Base-by-base conservation (phyloP, 768 basidiomycete species). In the Harrya chromipes region DNA sequence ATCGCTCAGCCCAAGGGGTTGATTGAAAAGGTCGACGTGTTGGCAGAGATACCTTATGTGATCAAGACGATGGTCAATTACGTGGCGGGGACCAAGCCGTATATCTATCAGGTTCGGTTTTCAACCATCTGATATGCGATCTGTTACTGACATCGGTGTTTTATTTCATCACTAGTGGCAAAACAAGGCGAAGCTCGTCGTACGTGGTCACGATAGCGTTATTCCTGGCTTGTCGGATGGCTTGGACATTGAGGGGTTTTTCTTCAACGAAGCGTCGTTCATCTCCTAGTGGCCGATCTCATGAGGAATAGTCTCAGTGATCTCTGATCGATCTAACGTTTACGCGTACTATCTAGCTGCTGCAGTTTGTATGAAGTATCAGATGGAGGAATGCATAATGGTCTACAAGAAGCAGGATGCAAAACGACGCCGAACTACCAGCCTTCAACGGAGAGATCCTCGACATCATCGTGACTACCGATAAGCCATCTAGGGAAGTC, bases 251-350 rank as follows among this genome's bases (percentile, higher is more conserved):
- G 70, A 86, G 45, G 94, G 94, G 5, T 60, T 63, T 37, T 36
- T 90, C n/a, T 97, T 88, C 75, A 89, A 81, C 62, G 94, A 98
- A 66, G 90, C 92, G 0, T 87, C 93, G 2, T 97, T 88, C 71
- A 90, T 97, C 61, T 94, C 91, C 40, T 71, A 66, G 40, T 24
- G 19, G 23, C 11, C 16, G 31, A 37, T 26, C 24, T 14, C 29
- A 8, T 11, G 19, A 26, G 6, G 29, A 27, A 23, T n/a, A 24
- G 5, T 23, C 9, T 12, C 26, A 33, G 43, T 36, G 14, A 29
- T 35, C 24, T 29, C 2, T 13, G 19, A 16, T n/a, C 6, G 1
- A 17, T n/a, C n/a, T 10, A 19, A 6, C n/a, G 61, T 47, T 17
- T 50, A 42, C n/a, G 16, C 39, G 26, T 58, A 48, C 29, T 33